Evolutionary conservation across 345 rosid species (phyloP).

Genomic region (Anacardium occidentale): DNA sequence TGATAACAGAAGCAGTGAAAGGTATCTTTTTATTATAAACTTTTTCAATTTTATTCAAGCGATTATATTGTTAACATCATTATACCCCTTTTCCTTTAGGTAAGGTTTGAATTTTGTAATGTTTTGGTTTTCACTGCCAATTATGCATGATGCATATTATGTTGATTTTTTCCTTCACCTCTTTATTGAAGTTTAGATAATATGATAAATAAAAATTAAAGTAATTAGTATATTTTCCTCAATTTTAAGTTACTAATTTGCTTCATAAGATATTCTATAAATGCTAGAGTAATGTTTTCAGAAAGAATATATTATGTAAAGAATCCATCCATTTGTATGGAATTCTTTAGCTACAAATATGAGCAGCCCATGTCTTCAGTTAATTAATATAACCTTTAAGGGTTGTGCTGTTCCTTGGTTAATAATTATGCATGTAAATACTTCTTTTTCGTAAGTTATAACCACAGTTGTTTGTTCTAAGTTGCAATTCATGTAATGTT

Average conservation of each 20-base stretch:
- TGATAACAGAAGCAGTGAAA: slow-evolving; percentile 49
- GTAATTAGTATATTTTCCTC: not conserved
- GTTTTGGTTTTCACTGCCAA: not conserved
- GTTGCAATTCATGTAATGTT: too few species aligned
- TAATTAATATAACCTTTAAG: not conserved
- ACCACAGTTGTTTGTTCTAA: too few species aligned
- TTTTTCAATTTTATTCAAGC: not conserved
- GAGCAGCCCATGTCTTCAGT: not conserved
- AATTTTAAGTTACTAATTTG: not conserved
- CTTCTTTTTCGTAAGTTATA: too few species aligned
- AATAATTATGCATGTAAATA: too few species aligned
- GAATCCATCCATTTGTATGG: not conserved
- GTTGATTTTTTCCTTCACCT: slow-evolving; percentile 2
- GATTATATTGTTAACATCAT: not conserved
- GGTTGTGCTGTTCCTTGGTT: not conserved
- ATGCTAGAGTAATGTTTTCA: not conserved
- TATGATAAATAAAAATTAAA: too few species aligned
- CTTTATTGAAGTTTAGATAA: not conserved
- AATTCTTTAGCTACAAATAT: not conserved
- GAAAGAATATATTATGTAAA: not conserved
- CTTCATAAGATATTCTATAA: not conserved
- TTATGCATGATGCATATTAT: not conserved
- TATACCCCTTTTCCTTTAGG: not conserved
- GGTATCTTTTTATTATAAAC: slow-evolving; percentile 37
- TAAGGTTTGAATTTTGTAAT: slow-evolving; percentile 7